phyloP scores from a whole-genome alignment of 2,329 filamentous ascomycete species.

The Trichoderma endophyticum region DNA sequence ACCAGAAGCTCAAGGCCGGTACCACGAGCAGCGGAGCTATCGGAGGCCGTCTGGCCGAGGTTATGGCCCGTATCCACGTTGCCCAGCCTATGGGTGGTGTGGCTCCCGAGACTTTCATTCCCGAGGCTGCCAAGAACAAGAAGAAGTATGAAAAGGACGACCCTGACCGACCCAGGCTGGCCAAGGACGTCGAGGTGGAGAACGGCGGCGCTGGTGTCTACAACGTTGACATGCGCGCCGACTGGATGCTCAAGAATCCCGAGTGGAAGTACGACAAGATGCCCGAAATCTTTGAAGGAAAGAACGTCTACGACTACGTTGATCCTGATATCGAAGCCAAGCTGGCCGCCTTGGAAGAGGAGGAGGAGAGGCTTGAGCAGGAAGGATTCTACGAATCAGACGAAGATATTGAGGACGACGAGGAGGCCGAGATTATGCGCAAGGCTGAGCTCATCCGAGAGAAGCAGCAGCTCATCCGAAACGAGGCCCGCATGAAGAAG shows the following conservation, averaged over 20 bases:
- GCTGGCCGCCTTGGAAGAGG: slow-evolving; percentile 85
- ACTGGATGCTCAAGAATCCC: slow-evolving; percentile 81
- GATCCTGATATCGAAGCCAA: slow-evolving; percentile 96
- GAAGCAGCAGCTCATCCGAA: slow-evolving; percentile 88
- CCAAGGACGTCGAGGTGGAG: slow-evolving; percentile 84
- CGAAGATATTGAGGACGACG: slow-evolving; percentile 76
- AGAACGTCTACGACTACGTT: slow-evolving; percentile 96
- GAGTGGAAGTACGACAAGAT: slow-evolving; percentile 97
- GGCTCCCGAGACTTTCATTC: slow-evolving; percentile 78
- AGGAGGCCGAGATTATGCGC: slow-evolving; percentile 80
- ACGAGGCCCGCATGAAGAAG: slow-evolving; percentile 94
- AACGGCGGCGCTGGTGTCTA: slow-evolving; percentile 94
- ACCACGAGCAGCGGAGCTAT: slow-evolving; percentile 72
- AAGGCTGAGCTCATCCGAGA: slow-evolving; percentile 95
- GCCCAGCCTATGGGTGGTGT: slow-evolving; percentile 85
- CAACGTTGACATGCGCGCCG: slow-evolving; percentile 86
- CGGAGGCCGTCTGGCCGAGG: slow-evolving; percentile 80
- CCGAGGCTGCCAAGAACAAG: slow-evolving; percentile 73
- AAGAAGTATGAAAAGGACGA: slow-evolving; percentile 91
- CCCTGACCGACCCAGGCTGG: slow-evolving; percentile 75
- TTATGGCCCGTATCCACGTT: slow-evolving; percentile 93
- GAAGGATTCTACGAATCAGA: slow-evolving; percentile 94
- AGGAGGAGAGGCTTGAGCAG: slow-evolving; percentile 87
- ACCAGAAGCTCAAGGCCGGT: slow-evolving; percentile 92
- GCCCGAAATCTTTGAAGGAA: slow-evolving; percentile 89